Evolutionary conservation across 768 basidiomycete genomes (phyloP).

Genomic region (Suillus variegatus): DNA sequence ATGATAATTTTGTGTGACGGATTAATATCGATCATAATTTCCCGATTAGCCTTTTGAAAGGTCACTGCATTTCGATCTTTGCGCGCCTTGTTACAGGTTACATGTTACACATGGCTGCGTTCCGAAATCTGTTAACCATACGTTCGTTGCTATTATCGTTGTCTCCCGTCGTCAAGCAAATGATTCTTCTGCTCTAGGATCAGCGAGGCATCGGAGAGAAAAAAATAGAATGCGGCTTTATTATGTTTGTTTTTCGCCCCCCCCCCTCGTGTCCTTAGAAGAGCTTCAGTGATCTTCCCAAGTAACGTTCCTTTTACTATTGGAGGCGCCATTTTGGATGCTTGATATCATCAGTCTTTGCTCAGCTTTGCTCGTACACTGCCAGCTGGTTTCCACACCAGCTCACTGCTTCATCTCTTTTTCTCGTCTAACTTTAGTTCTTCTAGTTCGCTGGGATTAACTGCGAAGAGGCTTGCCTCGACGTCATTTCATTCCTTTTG

Average conservation of each 20-base stretch:
- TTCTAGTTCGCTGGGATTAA: constrained; percentile 9
- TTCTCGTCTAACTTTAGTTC: not conserved
- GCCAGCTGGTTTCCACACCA: constrained; percentile 14
- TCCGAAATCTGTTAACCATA: not conserved
- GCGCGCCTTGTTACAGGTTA: constrained; percentile 1
- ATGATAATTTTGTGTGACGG: not conserved
- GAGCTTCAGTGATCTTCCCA: not conserved
- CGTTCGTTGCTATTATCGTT: constrained; percentile 7
- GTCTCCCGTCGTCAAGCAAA: constrained; percentile 13
- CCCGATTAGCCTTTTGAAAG: not conserved
- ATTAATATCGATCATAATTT: constrained; percentile 1
- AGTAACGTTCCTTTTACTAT: not conserved
- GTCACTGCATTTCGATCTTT: not conserved
- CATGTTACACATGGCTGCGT: not conserved
- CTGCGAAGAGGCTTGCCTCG: not conserved
- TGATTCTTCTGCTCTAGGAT: constrained; percentile 3
- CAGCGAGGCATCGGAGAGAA: not conserved
- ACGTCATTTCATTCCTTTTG: constrained; percentile 16
- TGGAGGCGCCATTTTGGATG: constrained; percentile 4
- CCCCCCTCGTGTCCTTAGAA: not conserved
- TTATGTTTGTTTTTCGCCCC: not conserved
- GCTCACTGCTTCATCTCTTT: constrained; percentile 3
- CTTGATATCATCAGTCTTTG: constrained; percentile 11
- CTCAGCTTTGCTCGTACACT: constrained; percentile 12
- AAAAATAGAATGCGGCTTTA: not conserved